Conservation (phyloP, 768 basidiomycete species). For the Psilocybe subaeruginosa region DNA sequence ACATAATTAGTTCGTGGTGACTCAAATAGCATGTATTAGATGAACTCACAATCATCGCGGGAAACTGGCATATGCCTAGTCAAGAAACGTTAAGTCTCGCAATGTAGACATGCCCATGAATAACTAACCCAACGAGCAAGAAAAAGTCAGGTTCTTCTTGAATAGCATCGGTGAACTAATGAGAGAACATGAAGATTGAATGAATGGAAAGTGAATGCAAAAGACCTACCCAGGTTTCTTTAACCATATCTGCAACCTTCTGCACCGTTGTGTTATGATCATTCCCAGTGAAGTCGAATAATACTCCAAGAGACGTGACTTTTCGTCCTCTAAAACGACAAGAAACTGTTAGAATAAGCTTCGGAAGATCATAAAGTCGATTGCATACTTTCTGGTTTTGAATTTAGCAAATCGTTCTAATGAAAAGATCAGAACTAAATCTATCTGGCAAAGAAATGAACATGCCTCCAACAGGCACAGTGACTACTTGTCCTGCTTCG, state of each 20-base stretch:
- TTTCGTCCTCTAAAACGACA: conserved; percentile 50
- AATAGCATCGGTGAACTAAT: conserved; percentile 78
- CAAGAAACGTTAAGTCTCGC: conserved; percentile 1
- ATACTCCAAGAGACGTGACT: conserved; percentile 80
- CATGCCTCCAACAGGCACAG: conserved; percentile 40
- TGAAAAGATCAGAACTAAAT: background rate
- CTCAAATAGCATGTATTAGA: too few relatives aligned
- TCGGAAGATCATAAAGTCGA: background rate
- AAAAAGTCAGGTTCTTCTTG: conserved; percentile 83
- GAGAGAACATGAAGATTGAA: background rate
- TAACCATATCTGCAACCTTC: conserved; percentile 71
- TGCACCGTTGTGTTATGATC: conserved; percentile 76
- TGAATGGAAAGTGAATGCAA: background rate
- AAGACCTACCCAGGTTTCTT: conserved; percentile 69
- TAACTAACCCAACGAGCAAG: conserved; percentile 64
- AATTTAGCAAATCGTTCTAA: conserved; percentile 70
- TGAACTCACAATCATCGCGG: conserved; percentile 60
- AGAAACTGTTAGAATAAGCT: background rate
- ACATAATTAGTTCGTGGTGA: too few relatives aligned
- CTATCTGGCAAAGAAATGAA: background rate
- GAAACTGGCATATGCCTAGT: conserved; percentile 83
- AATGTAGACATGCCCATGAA: background rate
- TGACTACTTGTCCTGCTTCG: conserved; percentile 37
- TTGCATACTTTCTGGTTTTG: conserved; percentile 65
- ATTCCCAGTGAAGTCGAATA: conserved; percentile 79